A percentile compares a stretch with the other conserved stretches of the same genome.
These are phyloP conservation scores for Suillus luteus DNA, from an alignment of 768 basidiomycete genomes.

Conservation along the genomic window DNA sequence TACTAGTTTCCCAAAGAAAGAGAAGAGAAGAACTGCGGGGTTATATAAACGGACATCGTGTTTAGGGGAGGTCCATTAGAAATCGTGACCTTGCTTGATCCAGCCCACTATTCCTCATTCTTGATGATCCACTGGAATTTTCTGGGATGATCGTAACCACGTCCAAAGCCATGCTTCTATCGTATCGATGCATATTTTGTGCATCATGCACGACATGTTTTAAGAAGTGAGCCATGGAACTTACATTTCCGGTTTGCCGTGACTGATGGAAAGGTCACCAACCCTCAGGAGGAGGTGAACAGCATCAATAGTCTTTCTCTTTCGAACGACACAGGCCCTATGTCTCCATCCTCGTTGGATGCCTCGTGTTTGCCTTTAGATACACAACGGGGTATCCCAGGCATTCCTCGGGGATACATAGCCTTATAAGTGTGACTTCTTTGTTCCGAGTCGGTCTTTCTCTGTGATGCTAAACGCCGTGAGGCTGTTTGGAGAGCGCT, in stretches of 20 bases:
- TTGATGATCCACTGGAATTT: background rate
- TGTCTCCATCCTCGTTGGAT: conserved; percentile 1
- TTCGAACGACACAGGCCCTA: background rate
- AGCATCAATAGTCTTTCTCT: background rate
- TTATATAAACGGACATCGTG: conserved; percentile 4
- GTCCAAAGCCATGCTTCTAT: background rate
- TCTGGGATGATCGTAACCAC: background rate
- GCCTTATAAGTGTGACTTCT: background rate
- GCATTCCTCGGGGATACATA: background rate
- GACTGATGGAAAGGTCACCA: background rate
- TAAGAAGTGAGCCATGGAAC: background rate
- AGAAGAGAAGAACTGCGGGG: background rate
- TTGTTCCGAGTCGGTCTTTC: background rate
- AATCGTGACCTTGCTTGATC: background rate
- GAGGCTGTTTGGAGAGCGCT: background rate
- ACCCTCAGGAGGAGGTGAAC: background rate
- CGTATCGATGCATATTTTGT: background rate
- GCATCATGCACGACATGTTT: background rate
- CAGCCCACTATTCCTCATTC: background rate
- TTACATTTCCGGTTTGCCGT: background rate
- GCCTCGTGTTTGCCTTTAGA: background rate
- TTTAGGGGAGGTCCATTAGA: conserved; percentile 6
- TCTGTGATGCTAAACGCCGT: background rate
- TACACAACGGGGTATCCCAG: background rate
- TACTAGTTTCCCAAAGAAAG: background rate